Base-by-base conservation (phyloP, 1,284 basidiomycete species). In the Ceratobasidium sp. region DNA sequence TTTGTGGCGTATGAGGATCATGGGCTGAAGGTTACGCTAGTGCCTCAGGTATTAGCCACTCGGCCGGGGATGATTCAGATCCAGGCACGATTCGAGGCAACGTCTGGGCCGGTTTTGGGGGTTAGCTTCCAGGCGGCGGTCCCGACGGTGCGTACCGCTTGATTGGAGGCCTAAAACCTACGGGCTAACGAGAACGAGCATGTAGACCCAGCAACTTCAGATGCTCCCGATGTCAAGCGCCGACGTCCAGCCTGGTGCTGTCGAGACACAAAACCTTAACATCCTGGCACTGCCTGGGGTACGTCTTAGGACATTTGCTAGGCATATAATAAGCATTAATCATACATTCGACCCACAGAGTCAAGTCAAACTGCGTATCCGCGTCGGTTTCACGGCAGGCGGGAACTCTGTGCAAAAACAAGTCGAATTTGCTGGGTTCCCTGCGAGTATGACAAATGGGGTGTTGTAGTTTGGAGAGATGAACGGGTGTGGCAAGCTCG, bases 101-200 rank as follows among this genome's bases (percentile, higher is more conserved):
- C 46, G 5, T 40, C 33, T 7, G 63, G 73, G 3, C 61, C 73
- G 1, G 89, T 92, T 2, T 86, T 89, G 2, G 92, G 92, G 4
- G 88, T 99, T 79, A 96, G 93, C 84, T 98, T 99, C 88, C 97
- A 99, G 85, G 98, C 97, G 61, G 98, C 98, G 3, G 98, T 99
- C 10, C 98, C 98, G 3, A 98, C 97, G 90, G 96, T 96, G 80
- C 79, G 86, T 84, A 12, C 18, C 66, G 33, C 28, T 61, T 77
- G 69, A 51, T 69, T 68, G 42, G 42, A 55, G 58, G 61, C 26
- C 13, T 33, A 33, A 26, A n/a, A n/a, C 3, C 4, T 15, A 1
- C 20, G 39, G 4, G n/a, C 80, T 81, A 44, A 79, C 70, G 75
- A 28, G 7, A n/a, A 61, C 77, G 23, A 69, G 13, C 66, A 40